A percentile compares a stretch with the other conserved stretches of the same genome.
phyloP scores from a whole-genome alignment of 2,329 filamentous ascomycete genomes.

The Raffaelea ambrosiae region DNA sequence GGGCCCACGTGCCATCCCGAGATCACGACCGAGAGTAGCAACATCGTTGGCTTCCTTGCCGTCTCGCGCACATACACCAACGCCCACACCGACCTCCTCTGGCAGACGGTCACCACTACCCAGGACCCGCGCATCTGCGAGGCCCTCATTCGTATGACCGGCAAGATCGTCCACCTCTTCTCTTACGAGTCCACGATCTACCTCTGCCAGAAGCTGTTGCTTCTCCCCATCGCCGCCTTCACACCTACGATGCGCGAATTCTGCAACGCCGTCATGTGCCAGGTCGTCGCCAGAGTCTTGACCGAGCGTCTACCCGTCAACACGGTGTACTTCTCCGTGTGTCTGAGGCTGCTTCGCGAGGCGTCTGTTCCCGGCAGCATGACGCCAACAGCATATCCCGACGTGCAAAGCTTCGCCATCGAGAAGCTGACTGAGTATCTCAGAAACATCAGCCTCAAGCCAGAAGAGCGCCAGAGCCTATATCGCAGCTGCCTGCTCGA shows the following conservation, averaged over 20 bases:
- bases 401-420: constrained; percentile 56
- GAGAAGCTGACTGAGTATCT: constrained; percentile 55
- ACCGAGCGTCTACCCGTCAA: constrained; percentile 16
- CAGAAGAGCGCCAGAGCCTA: constrained; percentile 50
- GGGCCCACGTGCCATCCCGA: constrained; percentile 89
- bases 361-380: constrained; percentile 50
- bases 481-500: constrained; percentile 61
- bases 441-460: constrained; percentile 39
- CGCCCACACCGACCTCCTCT: constrained; percentile 69
- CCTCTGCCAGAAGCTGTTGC: constrained; percentile 61
- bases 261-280: constrained; percentile 47
- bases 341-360: constrained; percentile 62
- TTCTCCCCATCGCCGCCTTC: constrained; percentile 55
- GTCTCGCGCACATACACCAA: constrained; percentile 67
- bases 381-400: constrained; percentile 46
- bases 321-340: constrained; percentile 40
- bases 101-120: constrained; percentile 72
- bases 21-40: constrained; percentile 70
- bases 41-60: constrained; percentile 80
- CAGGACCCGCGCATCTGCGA: constrained; percentile 80
- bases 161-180: constrained; percentile 37
- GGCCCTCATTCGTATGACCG: constrained; percentile 62
- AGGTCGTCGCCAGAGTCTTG: constrained; percentile 31
- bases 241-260: constrained; percentile 53
- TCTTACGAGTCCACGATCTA: constrained; percentile 47